Percentiles rank a stretch among this genome's conserved stretches.
These are phyloP conservation scores for Phytophthora pinifolia DNA, from an alignment of 352 stramenopile genomes.

Conservation along the genomic window DNA sequence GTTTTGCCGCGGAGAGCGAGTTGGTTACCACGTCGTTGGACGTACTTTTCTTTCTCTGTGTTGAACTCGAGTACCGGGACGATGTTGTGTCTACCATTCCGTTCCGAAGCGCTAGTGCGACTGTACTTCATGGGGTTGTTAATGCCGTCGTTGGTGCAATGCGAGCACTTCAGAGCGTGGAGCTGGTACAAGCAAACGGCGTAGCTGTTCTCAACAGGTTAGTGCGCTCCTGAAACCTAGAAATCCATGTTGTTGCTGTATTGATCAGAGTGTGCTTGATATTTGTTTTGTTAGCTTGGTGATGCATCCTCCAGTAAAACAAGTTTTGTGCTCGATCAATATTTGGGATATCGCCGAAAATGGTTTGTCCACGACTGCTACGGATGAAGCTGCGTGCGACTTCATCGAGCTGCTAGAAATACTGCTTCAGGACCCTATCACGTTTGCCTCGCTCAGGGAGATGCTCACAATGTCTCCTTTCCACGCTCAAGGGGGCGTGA, in stretches of 20 bases:
- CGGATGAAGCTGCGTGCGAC: constrained; percentile 28
- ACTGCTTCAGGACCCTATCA: constrained; percentile 32
- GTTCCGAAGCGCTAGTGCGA: constrained; percentile 4
- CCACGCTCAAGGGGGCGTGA: not conserved
- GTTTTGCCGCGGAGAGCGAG: constrained; percentile 38
- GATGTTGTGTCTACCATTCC: constrained; percentile 1
- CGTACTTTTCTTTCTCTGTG: constrained; percentile 54
- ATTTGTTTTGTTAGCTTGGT: constrained; percentile 16
- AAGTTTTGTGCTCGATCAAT: constrained; percentile 25
- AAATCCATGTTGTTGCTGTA: not conserved
- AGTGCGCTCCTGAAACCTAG: not conserved
- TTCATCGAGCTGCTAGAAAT: constrained; percentile 42
- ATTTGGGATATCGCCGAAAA: constrained; percentile 29
- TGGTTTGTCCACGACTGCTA: constrained; percentile 11
- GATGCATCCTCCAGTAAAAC: constrained; percentile 31
- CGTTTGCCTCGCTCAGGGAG: constrained; percentile 3
- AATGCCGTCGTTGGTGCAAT: constrained; percentile 34
- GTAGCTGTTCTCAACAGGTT: constrained; percentile 54
- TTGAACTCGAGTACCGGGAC: constrained; percentile 39
- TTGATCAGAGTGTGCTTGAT: too few relatives aligned
- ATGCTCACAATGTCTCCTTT: not conserved
- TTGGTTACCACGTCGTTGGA: constrained; percentile 49
- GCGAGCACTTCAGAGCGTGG: constrained; percentile 27
- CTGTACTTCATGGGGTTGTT: constrained; percentile 10
- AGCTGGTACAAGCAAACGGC: constrained; percentile 53